Evolutionary conservation across 805 yeast genomes (phyloP).

Genomic region (Ogataea ramenticola): DNA sequence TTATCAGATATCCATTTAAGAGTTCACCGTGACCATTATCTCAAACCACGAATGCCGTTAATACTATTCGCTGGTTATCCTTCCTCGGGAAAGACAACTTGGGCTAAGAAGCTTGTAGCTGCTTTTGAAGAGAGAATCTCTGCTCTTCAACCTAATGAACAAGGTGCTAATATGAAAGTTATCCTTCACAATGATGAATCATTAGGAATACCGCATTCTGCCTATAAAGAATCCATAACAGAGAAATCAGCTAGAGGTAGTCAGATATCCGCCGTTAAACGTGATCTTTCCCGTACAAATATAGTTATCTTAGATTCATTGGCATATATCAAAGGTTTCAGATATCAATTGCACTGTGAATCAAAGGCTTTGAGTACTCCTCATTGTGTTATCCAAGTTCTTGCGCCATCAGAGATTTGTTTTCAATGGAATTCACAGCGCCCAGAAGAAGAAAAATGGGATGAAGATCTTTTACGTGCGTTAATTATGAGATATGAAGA

Average conservation of each 20-base stretch:
- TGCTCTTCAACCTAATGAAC: slow-evolving; percentile 31
- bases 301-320: slow-evolving; percentile 82
- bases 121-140: slow-evolving; percentile 41
- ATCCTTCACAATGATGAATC: slow-evolving; percentile 71
- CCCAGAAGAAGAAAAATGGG: slow-evolving; percentile 45
- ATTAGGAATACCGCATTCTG: slow-evolving; percentile 60
- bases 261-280: slow-evolving; percentile 83
- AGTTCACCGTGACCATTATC: no score
- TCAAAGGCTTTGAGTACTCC: slow-evolving; percentile 80
- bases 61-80: slow-evolving; percentile 82
- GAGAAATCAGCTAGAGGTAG: slow-evolving; percentile 81
- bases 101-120: slow-evolving; percentile 50
- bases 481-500: slow-evolving; percentile 86
- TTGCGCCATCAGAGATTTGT: slow-evolving; percentile 59
- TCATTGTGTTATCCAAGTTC: slow-evolving; percentile 73
- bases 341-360: slow-evolving; percentile 92
- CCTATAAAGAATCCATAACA: slow-evolving; percentile 61
- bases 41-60: slow-evolving; percentile 94
- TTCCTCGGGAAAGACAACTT: slow-evolving; percentile 71
- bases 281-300: slow-evolving; percentile 60
- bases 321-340: slow-evolving; percentile 88
- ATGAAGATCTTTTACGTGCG: slow-evolving; percentile 53
- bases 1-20: no score
- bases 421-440: slow-evolving; percentile 48
- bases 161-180: slow-evolving; percentile 52